Evolutionary conservation across 805 yeast genomes (phyloP).

Genomic region (Nakazawaea populi): DNA sequence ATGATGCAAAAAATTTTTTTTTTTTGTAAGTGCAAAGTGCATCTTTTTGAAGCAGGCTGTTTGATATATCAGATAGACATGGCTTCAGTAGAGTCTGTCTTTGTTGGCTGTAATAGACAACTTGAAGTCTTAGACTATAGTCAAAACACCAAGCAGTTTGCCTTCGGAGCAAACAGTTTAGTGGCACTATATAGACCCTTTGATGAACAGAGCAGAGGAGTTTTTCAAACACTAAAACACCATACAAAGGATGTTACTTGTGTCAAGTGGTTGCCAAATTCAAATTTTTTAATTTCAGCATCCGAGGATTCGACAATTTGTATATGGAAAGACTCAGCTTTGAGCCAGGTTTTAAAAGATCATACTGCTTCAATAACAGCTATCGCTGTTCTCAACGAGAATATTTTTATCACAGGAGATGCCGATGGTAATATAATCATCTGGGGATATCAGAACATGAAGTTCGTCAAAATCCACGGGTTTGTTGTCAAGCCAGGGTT

Average conservation of each 20-base stretch:
- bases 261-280: constrained; percentile 48
- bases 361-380: constrained; percentile 47
- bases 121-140: constrained; percentile 52
- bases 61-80: constrained; percentile 1
- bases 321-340: constrained; percentile 44
- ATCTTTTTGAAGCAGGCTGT: too few species aligned
- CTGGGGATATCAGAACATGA: constrained; percentile 34
- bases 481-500: constrained; percentile 40
- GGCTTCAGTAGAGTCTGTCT: constrained; percentile 45
- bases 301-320: constrained; percentile 61
- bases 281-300: constrained; percentile 47
- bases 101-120: constrained; percentile 70
- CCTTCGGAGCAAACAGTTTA: constrained; percentile 65
- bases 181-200: constrained; percentile 70
- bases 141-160: constrained; percentile 34
- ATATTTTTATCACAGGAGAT: constrained; percentile 52
- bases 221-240: constrained; percentile 48
- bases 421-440: constrained; percentile 53
- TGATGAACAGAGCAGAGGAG: constrained; percentile 35
- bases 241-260: constrained; percentile 62
- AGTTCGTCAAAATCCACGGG: constrained; percentile 17
- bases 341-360: constrained; percentile 27
- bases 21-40: too few species aligned
- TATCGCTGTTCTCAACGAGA: constrained; percentile 34
- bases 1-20: too few species aligned